Evolutionary conservation across 2,329 filamentous ascomycete species (phyloP).

Genomic region (Periconia digitata): DNA sequence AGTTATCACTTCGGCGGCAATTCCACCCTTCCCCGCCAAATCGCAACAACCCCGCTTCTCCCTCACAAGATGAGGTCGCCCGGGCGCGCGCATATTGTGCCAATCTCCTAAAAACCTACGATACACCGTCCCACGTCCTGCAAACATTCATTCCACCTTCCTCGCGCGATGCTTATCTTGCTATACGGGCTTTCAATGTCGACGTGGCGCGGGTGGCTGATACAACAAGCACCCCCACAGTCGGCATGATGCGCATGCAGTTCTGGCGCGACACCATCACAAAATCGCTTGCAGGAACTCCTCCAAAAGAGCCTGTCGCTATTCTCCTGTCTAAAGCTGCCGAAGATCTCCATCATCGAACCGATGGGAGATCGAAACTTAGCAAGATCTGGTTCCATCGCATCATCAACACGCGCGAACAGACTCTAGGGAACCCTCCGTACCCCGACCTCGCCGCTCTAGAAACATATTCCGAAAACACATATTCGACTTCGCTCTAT

Average conservation of each 20-base stretch:
- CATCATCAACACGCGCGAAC: constrained; percentile 78
- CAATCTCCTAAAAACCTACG: constrained; percentile 68
- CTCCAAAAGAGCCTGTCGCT: constrained; percentile 89
- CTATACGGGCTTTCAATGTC: constrained; percentile 88
- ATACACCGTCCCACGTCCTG: constrained; percentile 84
- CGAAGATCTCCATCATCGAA: constrained; percentile 54
- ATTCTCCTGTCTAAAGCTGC: constrained; percentile 77
- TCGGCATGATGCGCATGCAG: constrained; percentile 86
- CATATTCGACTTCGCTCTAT: constrained; percentile 91
- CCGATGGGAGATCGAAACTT: constrained; percentile 51
- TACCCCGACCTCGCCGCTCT: constrained; percentile 72
- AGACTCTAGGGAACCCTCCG: constrained; percentile 79
- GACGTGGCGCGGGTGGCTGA: constrained; percentile 90
- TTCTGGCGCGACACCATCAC: constrained; percentile 90
- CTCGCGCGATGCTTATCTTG: constrained; percentile 80
- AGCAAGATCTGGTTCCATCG: constrained; percentile 63
- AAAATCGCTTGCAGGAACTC: constrained; percentile 72
- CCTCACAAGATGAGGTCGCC: constrained; percentile 52
- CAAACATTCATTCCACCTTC: constrained; percentile 78
- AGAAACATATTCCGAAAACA: constrained; percentile 90
- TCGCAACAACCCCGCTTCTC: constrained; percentile 20
- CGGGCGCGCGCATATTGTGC: constrained; percentile 61
- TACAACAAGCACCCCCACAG: constrained; percentile 81
- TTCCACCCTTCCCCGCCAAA: constrained; percentile 27
- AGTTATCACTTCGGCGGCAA: constrained; percentile 8